Percentiles rank a stretch among this genome's conserved stretches.
Evolutionary conservation across 768 basidiomycete species (phyloP).

Genomic region (Pulveroboletus ravenelii): DNA sequence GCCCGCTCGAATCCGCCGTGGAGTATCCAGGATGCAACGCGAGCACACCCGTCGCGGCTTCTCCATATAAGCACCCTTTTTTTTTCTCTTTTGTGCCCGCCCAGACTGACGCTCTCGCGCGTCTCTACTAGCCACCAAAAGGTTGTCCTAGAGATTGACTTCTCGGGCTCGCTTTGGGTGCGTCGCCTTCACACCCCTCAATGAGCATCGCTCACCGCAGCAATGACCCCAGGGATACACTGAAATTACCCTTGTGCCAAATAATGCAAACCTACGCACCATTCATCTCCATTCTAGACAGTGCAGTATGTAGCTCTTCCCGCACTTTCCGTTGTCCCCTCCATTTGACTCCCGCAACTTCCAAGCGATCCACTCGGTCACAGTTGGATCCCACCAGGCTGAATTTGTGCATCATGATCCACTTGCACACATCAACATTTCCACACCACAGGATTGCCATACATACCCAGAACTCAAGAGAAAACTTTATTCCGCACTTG

Average conservation of each 20-base stretch:
- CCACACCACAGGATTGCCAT: slow-evolving; percentile 73
- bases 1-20: slow-evolving; percentile 1
- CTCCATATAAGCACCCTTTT: slow-evolving; percentile 72
- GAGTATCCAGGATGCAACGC: slow-evolving; percentile 53
- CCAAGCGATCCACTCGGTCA: slow-evolving; percentile 67
- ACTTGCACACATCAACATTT: slow-evolving; percentile 58
- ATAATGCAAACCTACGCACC: slow-evolving; percentile 70
- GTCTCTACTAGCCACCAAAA: slow-evolving; percentile 92
- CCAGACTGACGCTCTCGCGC: slow-evolving; percentile 43
- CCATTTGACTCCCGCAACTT: slow-evolving; percentile 21
- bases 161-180: slow-evolving; percentile 83
- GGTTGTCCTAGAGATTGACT: slow-evolving; percentile 91
- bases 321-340: slow-evolving; percentile 11
- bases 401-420: slow-evolving; percentile 80
- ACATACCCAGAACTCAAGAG: slow-evolving; percentile 91
- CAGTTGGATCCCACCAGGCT: slow-evolving; percentile 64
- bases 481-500: slow-evolving; percentile 82
- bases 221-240: slow-evolving; percentile 71
- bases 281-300: slow-evolving; percentile 87
- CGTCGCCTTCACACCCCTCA: slow-evolving; percentile 27
- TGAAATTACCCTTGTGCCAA: slow-evolving; percentile 85
- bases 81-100: slow-evolving; percentile 12
- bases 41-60: slow-evolving; percentile 79
- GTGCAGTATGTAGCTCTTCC: slow-evolving; percentile 55
- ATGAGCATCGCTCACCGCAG: slow-evolving; percentile 19